Base-by-base conservation (phyloP, 805 yeast species). In the Barnettozyma californica region DNA sequence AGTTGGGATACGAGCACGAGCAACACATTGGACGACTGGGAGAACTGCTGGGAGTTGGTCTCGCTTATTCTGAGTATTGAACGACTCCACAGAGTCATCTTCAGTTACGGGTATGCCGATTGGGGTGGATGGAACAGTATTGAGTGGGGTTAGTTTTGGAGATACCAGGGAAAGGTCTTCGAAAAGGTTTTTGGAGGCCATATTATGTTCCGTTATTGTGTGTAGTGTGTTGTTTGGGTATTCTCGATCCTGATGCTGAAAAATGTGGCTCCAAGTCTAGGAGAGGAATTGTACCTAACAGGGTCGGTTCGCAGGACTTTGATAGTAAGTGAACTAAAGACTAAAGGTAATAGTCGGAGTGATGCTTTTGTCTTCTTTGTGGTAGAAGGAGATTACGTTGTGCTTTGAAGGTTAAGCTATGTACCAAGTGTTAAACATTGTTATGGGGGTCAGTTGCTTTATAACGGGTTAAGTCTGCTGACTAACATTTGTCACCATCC, bases 1-100 rank as follows among this genome's bases (percentile, higher is more conserved):
- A 4, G 99, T 94, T 44, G 99, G 99, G 47, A 94, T 92, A 51
- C 99, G 74, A 2, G 99, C 99, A 46, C 99, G 74, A 5, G 96
- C 96, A 45, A 89, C 78, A 66, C 99, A 94, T 59, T 78, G 77
- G 11, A 94, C 98, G 23, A 64, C 57, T 1, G 98, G 98, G 52
- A 92, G 70, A 18, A 49, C 59, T 41, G 71, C 77, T 7, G 83
- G 84, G 13, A 81, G 66, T 27, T 70, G 72, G 36, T 61, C 52
- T 57, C 75, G 62, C 44, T 68, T 68, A 11, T 56, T 48, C 26
- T 52, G 49, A 16, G 49, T 27, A 8, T 44, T 29, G 9, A 50
- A 51, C 2, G 55, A 40, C 20, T 53, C 57, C 16, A 31, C 21
- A 1, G 36, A 20, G 11, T 41, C 42, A 2, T 47, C 18, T 1